These are phyloP conservation scores for Raffaelea ambrosiae DNA, from an alignment of 2,329 filamentous ascomycete genomes.

Conservation along the genomic window DNA sequence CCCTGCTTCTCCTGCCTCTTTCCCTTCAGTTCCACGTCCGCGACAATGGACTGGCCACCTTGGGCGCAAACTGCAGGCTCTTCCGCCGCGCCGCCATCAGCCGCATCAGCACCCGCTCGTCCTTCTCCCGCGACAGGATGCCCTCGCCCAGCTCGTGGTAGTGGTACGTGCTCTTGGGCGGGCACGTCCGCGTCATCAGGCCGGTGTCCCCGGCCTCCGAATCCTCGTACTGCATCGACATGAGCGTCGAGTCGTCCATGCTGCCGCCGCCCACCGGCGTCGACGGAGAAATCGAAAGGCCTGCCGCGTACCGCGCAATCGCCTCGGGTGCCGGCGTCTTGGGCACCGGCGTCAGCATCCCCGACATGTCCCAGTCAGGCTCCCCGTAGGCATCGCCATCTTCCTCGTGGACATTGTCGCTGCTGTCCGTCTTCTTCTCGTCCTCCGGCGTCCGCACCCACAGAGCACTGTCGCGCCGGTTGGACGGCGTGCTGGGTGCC, in stretches of 20 bases:
- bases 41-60: conserved; percentile 63
- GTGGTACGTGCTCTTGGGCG: conserved; percentile 32
- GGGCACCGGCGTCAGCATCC: conserved; percentile 46
- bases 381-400: conserved; percentile 21
- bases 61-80: conserved; percentile 70
- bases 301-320: conserved; percentile 42
- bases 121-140: conserved; percentile 40
- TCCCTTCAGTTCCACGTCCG: conserved; percentile 45
- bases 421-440: conserved; percentile 15
- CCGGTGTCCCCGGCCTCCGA: no score
- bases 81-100: conserved; percentile 66
- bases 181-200: conserved; percentile 44
- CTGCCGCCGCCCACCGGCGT: conserved; percentile 30
- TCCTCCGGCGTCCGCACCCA: conserved; percentile 50
- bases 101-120: conserved; percentile 49
- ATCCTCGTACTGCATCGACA: conserved; percentile 14
- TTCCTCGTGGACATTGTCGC: conserved; percentile 27
- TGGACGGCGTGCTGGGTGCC: conserved; percentile 19
- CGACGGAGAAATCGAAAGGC: conserved; percentile 29
- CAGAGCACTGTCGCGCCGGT: conserved; percentile 43
- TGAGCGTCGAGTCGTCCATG: conserved; percentile 21
- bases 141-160: conserved; percentile 32
- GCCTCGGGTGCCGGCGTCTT: conserved; percentile 50
- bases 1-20: no score
- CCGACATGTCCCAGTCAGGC: conserved; percentile 22